Evolutionary conservation across 257 asterid species (phyloP).

Genomic region (Catharanthus roseus): DNA sequence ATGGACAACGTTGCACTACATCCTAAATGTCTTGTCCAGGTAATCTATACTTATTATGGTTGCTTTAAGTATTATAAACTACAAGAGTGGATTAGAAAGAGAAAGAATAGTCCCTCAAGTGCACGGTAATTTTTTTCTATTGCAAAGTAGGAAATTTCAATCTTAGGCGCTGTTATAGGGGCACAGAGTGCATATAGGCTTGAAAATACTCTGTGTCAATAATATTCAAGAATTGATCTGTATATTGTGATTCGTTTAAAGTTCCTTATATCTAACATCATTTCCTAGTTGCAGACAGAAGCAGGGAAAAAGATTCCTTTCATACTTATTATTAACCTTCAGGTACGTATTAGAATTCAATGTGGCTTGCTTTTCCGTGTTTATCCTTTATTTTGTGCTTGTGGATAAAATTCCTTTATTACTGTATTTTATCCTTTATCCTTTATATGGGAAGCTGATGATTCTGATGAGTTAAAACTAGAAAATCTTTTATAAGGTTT

Average conservation of each 20-base stretch:
- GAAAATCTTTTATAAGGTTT: not conserved
- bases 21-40: slow-evolving; percentile 88
- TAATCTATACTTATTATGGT: slow-evolving; percentile 20
- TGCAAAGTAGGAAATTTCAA: too few relatives aligned
- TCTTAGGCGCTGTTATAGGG: slow-evolving; percentile 1
- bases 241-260: not conserved
- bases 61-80: too few relatives aligned
- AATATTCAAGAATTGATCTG: not conserved
- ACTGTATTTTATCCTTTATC: too few relatives aligned
- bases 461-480: not conserved
- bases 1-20: slow-evolving; percentile 66
- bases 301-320: slow-evolving; percentile 82
- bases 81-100: not conserved
- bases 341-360: slow-evolving; percentile 39
- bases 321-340: slow-evolving; percentile 73
- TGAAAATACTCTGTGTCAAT: not conserved
- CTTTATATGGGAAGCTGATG: too few relatives aligned
- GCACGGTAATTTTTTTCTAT: too few relatives aligned
- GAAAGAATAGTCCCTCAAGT: not conserved
- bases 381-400: not conserved
- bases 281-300: slow-evolving; percentile 58
- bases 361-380: slow-evolving; percentile 1
- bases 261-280: slow-evolving; percentile 20
- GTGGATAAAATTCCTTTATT: not conserved
- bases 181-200: not conserved